Percentiles rank a stretch among this genome's conserved stretches.
Evolutionary conservation across 495 filamentous ascomycete species (phyloP).

Genomic region (Pseudoneurospora amorphoporcata): DNA sequence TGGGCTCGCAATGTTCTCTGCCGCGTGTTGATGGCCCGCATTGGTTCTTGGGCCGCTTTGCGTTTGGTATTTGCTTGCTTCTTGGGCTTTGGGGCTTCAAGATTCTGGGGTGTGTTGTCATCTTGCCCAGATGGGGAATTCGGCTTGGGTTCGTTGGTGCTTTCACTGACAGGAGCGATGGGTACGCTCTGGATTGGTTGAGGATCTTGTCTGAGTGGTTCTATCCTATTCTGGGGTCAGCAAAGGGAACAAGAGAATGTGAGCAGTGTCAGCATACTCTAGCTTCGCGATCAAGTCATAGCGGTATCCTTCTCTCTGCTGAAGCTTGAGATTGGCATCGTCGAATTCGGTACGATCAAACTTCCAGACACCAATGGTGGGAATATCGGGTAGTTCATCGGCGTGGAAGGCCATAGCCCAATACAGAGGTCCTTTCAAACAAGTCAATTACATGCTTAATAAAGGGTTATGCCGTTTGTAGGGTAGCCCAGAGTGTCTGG

Average conservation of each 20-base stretch:
- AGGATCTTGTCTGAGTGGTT: not conserved
- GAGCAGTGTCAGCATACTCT: not conserved
- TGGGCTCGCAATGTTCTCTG: not conserved
- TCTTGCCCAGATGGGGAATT: not conserved
- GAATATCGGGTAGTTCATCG: conserved; percentile 3
- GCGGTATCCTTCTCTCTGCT: conserved; percentile 4
- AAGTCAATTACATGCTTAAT: not conserved
- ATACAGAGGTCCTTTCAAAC: conserved; percentile 1
- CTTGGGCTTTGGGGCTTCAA: not conserved
- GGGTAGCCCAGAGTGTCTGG: not conserved
- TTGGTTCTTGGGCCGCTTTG: not conserved
- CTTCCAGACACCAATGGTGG: conserved; percentile 9
- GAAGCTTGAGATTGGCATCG: conserved; percentile 9
- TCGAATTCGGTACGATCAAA: conserved; percentile 11
- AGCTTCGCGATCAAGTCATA: conserved; percentile 4
- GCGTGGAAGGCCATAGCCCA: conserved; percentile 14
- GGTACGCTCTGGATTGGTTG: not conserved
- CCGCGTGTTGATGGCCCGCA: not conserved
- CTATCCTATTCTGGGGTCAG: not conserved
- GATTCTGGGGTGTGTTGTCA: not conserved
- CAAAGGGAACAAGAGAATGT: too few species aligned
- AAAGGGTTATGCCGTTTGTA: not conserved
- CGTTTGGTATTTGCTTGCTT: not conserved
- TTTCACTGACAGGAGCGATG: not conserved
- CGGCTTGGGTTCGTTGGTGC: not conserved